These are phyloP conservation scores for Paramecium sonneborni DNA, from an alignment of 73 alveolate genomes.

Conservation along the genomic window DNA sequence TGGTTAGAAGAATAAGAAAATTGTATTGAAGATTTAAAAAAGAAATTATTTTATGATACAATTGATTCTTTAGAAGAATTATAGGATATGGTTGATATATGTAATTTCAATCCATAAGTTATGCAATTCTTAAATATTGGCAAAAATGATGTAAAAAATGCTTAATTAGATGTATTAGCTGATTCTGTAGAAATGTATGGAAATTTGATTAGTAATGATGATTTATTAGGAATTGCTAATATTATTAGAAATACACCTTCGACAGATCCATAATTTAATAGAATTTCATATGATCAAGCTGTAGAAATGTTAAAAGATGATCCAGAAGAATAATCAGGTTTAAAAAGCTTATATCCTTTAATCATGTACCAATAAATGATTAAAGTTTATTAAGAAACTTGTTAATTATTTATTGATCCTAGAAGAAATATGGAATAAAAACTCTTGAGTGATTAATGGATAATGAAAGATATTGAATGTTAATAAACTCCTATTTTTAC, in stretches of 20 bases:
- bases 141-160: neutral
- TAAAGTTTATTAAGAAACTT: slow-evolving; percentile 26
- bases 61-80: neutral
- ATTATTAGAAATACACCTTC: neutral
- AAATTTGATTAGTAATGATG: neutral
- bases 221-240: neutral
- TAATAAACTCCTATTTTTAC: neutral
- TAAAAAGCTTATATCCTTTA: neutral
- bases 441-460: neutral
- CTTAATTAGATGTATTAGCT: neutral
- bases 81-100: slow-evolving; percentile 7
- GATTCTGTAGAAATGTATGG: slow-evolving; percentile 35
- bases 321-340: neutral
- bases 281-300: slow-evolving; percentile 15
- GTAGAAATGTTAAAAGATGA: neutral
- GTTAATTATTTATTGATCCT: slow-evolving; percentile 15
- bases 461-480: neutral
- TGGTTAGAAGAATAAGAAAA: neutral
- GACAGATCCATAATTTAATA: slow-evolving; percentile 18
- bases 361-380: neutral
- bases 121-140: neutral
- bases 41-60: neutral
- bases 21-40: neutral
- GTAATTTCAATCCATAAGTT: neutral
- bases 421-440: neutral